phyloP scores from a whole-genome alignment of 352 stramenopile species.

The Globisporangium carolinianum region DNA sequence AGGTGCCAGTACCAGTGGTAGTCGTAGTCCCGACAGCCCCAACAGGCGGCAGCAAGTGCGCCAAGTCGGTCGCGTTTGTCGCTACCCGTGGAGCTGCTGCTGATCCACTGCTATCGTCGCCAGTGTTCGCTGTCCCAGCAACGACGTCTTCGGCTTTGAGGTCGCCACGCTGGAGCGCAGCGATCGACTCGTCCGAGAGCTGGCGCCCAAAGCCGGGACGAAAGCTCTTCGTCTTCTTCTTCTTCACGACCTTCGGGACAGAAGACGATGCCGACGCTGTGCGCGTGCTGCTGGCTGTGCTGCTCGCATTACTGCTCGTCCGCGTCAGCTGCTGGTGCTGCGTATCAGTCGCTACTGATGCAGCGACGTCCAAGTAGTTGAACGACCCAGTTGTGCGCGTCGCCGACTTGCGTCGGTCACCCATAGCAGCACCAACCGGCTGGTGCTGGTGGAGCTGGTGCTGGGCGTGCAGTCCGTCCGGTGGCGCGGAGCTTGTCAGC shows the following conservation, averaged over 20 bases:
- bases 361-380: conserved; percentile 57
- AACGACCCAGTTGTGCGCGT: conserved; percentile 34
- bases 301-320: conserved; percentile 20
- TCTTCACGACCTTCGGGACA: conserved; percentile 60
- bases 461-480: conserved; percentile 3
- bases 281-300: conserved; percentile 14
- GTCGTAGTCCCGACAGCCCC: conserved; percentile 14
- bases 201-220: conserved; percentile 76
- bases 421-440: background rate
- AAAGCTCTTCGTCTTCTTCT: conserved; percentile 86
- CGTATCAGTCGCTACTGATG: conserved; percentile 13
- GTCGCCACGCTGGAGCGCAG: conserved; percentile 68
- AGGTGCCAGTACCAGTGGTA: conserved; percentile 16
- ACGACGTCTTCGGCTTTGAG: conserved; percentile 69
- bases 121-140: conserved; percentile 11
- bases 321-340: background rate
- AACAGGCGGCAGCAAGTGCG: conserved; percentile 54
- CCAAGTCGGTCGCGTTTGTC: conserved; percentile 36
- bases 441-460: conserved; percentile 20
- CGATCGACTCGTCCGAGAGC: conserved; percentile 77
- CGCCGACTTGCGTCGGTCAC: conserved; percentile 31
- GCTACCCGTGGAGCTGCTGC: no score
- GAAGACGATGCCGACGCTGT: conserved; percentile 1
- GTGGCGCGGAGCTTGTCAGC: background rate
- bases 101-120: conserved; percentile 23